phyloP scores from a whole-genome alignment of 2,329 filamentous ascomycete species.

The Colletotrichum magnum region DNA sequence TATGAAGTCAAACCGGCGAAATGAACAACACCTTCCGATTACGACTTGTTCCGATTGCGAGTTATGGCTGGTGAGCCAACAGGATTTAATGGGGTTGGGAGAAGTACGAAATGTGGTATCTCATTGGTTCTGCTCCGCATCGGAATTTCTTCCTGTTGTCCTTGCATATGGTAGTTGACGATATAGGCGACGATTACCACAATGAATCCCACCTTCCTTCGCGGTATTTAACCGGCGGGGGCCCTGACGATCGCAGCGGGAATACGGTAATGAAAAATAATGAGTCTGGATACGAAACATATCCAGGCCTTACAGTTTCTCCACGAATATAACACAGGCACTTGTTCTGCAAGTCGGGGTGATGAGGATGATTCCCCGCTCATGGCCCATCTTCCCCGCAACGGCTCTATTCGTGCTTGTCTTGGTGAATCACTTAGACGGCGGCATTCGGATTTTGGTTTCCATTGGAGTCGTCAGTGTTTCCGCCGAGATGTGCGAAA shows the following conservation, averaged over 20 bases:
- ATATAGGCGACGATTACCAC: too few species aligned
- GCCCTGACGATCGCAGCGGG: background rate
- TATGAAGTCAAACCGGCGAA: conserved; percentile 28
- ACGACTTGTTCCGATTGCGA: background rate
- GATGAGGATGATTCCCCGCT: background rate
- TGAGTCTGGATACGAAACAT: background rate
- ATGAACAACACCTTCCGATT: background rate
- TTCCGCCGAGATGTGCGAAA: background rate
- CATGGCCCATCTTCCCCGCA: conserved; percentile 6
- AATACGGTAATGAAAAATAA: background rate
- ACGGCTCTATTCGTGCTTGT: background rate
- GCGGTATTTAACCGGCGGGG: conserved; percentile 7
- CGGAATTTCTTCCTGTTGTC: too few species aligned
- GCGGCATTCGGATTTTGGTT: background rate
- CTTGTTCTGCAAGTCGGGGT: background rate
- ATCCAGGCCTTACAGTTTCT: conserved; percentile 1
- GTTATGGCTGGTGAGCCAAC: background rate
- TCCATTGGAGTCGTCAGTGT: background rate
- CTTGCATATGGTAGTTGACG: too few species aligned
- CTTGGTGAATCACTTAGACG: background rate
- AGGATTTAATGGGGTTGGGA: background rate
- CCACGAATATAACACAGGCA: conserved; percentile 10
- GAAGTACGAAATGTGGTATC: too few species aligned
- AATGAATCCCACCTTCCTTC: too few species aligned
- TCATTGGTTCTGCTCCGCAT: too few species aligned